Evolutionary conservation across 306 rosid genomes (phyloP), one percentile per base, ranked within the genome.

Genomic region (cucumber (Cucumis sativus)): DNA sequence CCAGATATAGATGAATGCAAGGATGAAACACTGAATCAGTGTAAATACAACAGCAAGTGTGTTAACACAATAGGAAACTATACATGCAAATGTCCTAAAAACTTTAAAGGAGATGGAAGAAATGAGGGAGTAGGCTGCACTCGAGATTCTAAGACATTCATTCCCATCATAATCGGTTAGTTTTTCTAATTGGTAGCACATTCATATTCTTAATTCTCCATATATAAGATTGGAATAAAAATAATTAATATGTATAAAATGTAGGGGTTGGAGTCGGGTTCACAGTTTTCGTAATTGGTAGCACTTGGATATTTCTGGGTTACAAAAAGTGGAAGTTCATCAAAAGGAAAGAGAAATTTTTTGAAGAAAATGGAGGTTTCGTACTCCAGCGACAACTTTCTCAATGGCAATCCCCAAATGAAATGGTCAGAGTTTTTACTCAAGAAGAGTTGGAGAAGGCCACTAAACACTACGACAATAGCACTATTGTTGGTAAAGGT

Each of bases 311-410:
- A 21, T 84, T 30, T 28, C 80, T 79, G 77, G 74, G 18, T 13
- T 28, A 71, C 77, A 79, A 73, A 77, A 82, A 80, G 73, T 85
- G 83, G 72, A 83, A 75, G 45, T 64, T 78, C 40, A 47, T 83
- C 4, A 76, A 65, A 66, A 79, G 80, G 1, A 87, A 77, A 76
- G 80, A 80, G 23, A 82, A 18, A 0, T 79, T 67, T 47, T 89
- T 83, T 12, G 55, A 18, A 49, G 79, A 79, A 82, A 86, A 88
- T 71, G 88, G 92, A 11, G 87, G 92, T 14, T 3, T 41, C 0
- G 0, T 80, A 70, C 76, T 88, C 23, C 65, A 83, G 30, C 86
- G 76, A 10, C 81, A 74, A 28, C 83, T 87, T 16, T 61, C 78
- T 0, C 65, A 39, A 47, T 79, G 75, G 6, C 74, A 59, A 63